Base-by-base conservation (phyloP, 2,329 filamentous ascomycete species). In the Pseudocercospora fuligena region DNA sequence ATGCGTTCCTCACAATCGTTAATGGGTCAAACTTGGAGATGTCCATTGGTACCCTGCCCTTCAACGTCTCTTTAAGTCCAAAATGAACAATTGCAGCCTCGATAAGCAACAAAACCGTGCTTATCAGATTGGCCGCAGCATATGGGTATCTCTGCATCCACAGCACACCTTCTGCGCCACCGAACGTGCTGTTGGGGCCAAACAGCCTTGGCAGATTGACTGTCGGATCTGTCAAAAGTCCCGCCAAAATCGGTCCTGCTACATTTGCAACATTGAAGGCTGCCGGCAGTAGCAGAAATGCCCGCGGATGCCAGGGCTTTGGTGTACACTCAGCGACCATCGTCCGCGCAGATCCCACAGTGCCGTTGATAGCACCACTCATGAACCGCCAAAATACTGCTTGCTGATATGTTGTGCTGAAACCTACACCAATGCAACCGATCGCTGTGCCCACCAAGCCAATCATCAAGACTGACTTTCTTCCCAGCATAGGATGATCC, bases 121-220 rank as follows among this genome's bases (percentile, higher is more conserved):
- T 89, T 51, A 90, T 78, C 1, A 90, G 75, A 72, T 89, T 90
- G 0, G 89, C 88, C 36, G 90, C 77, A 1, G 87, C 87, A 77
- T 87, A 90, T 0, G 88, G 89, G 76, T 89, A 89, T 60, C 78
- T 78, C 43, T 80, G 78, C 81, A 91, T 85, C 88, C 88, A 90
- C 66, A 79, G 76, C 12, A 87, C 87, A 0, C 86, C 87, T 59
- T 81, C 74, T 54, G 80, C 75, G 0, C 85, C 85, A 4, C 85
- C 85, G 64, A 89, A 80, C 0, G 84, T 71, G 7, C 86, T 86
- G 0, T 82, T 83, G 2, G 84, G 82, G 0, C 87, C 87, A 73
- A 91, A 90, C 2, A 88, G 68, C 1, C 77, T 75, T 0, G 88
- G 87, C 65, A 89, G 82, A 6, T 81, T 86, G 40, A 80, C 79